Evolutionary conservation across 768 basidiomycete species (phyloP).

Genomic region (Lentinula detonsa): DNA sequence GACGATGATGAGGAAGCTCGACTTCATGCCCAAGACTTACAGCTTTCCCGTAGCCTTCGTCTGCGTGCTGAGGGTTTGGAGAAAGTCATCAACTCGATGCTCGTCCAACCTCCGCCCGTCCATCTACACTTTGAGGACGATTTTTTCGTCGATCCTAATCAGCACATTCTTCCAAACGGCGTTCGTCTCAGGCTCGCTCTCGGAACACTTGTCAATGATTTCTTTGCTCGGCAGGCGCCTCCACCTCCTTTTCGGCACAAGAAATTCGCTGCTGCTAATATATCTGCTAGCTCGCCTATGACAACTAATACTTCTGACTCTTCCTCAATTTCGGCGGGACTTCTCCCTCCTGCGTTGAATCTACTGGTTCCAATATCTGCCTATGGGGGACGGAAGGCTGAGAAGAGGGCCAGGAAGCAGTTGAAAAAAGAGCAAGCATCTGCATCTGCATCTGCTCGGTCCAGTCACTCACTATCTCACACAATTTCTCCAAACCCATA

Average conservation of each 20-base stretch:
- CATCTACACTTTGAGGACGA: constrained; percentile 54
- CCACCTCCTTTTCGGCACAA: constrained; percentile 39
- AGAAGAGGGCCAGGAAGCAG: not conserved
- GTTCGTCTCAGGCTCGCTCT: constrained; percentile 74
- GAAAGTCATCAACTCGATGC: constrained; percentile 77
- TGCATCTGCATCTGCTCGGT: not conserved
- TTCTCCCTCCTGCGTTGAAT: constrained; percentile 1
- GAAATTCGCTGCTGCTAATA: constrained; percentile 18
- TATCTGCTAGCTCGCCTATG: constrained; percentile 12
- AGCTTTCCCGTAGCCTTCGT: constrained; percentile 56
- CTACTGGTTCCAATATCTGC: not conserved
- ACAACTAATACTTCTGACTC: not conserved
- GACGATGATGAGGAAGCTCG: constrained; percentile 55
- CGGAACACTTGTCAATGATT: constrained; percentile 73
- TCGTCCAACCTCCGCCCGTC: constrained; percentile 68
- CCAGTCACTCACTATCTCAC: not conserved
- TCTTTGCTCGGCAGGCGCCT: constrained; percentile 72
- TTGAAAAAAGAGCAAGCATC: not conserved
- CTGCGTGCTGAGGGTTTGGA: constrained; percentile 78
- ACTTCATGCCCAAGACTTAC: constrained; percentile 51
- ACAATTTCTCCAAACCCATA: not conserved
- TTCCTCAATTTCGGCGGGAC: not conserved
- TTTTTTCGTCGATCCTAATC: constrained; percentile 45
- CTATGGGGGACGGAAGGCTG: not conserved
- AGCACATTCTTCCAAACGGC: constrained; percentile 71